Evolutionary conservation across 805 yeast genomes (phyloP), one percentile per base, ranked within the genome.

Genomic region (Alloascoidea hylecoeti): DNA sequence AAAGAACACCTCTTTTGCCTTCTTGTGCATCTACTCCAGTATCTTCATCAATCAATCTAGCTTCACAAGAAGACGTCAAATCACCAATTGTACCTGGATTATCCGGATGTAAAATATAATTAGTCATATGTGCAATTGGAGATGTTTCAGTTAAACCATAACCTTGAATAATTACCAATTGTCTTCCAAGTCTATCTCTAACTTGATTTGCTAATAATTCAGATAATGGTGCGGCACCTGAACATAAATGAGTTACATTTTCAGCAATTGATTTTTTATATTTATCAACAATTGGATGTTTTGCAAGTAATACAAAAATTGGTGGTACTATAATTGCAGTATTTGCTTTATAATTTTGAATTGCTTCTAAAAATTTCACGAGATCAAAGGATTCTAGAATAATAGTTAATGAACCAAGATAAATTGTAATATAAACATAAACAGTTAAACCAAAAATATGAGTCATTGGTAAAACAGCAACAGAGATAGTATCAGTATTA

Each of bases 111-210:
- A 56, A 44, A 34, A 66, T 73, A 41, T 46, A 58, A 4, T 57
- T 56, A 35, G 51, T 53, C 6, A 62, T 44, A 16, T 63, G 54
- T 38, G 68, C 49, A 3, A 77, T 78, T 2, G 79, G 81, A 48
- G 75, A 68, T 13, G 77, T 63, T 52, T 77, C 85, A 4, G 82
- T 75, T 42, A 72, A 57, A 3, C 83, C 82, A 52, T 72, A 72
- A 13, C 78, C 78, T 47, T 70, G 74, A 9, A 57, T 43, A 42
- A 71, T 43, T 17, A 68, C 70, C 58, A 23, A 9, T 9, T 23
- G 30, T 23, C 30, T 16, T 9, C 44, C 49, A 2, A 64, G 33
- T 35, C 50, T 15, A 18, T 38, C 33, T 18, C 39, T 36, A 3
- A 44, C 41, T 2, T 35, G 39, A 6, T 30, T 35, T n/a, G 44